phyloP scores from a whole-genome alignment of 1,284 basidiomycete species.

The Pterula multifida region DNA sequence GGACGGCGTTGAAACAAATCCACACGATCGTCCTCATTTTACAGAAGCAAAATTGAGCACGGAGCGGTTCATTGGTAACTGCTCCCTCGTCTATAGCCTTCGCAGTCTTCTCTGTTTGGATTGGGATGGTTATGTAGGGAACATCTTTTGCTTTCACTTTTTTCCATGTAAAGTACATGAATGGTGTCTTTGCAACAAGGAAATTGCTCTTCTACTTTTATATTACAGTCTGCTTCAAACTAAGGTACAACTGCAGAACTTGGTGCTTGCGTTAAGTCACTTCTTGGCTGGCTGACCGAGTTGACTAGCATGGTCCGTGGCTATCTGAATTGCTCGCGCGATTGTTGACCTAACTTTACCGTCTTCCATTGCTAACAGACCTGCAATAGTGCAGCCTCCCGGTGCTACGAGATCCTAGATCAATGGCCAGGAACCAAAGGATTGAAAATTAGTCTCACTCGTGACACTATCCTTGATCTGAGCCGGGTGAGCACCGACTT shows the following conservation, averaged over 20 bases:
- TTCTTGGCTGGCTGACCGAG: constrained; percentile 52
- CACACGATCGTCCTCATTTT: constrained; percentile 83
- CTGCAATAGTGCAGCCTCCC: constrained; percentile 97
- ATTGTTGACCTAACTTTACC: constrained; percentile 91
- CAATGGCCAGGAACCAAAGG: constrained; percentile 3
- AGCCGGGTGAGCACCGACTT: constrained; percentile 83
- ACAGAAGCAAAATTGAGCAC: constrained; percentile 50
- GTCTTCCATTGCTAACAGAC: constrained; percentile 90
- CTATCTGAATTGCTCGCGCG: constrained; percentile 89
- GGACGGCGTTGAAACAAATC: constrained; percentile 53
- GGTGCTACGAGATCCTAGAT: constrained; percentile 50
- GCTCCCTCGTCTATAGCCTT: not conserved
- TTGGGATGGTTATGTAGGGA: not conserved
- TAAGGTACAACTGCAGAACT: too few species aligned
- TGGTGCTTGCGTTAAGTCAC: too few species aligned
- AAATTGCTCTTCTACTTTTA: too few species aligned
- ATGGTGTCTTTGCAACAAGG: too few species aligned
- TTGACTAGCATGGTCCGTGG: constrained; percentile 78
- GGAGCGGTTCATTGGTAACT: not conserved
- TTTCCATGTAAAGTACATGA: not conserved
- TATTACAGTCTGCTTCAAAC: too few species aligned
- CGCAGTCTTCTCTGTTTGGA: not conserved
- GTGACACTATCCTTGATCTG: constrained; percentile 97
- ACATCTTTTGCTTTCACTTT: not conserved
- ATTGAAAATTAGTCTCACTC: constrained; percentile 42